Evolutionary conservation across 2,329 filamentous ascomycete species (phyloP), one percentile per base, ranked within the genome.

Genomic region (Cladophialophora bantiana): DNA sequence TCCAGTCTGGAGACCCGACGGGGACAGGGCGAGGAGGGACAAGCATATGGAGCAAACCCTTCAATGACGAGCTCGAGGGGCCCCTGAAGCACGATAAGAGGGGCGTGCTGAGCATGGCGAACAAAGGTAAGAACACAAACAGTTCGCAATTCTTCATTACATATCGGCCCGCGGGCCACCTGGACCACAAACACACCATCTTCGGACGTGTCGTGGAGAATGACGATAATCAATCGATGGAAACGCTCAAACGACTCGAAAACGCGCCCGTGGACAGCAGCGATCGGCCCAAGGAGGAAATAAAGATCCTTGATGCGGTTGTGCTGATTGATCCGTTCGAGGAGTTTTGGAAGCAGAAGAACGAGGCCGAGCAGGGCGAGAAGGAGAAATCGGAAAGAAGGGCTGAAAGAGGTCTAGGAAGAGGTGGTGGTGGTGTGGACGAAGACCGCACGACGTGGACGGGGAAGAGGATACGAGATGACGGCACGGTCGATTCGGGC

Each of bases 101-200:
- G 34, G 95, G 95, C 12, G 86, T 94, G 0, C 76, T 96, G 32
- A 93, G 90, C 72, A 99, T 99, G 95, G 95, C 95, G 48, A 99
- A 99, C 79, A 99, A 99, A 77, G 95, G 95, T 66, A 97, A 97
- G 76, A 94, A 97, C 76, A 98, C 94, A 26, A 99, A 99, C 79
- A 95, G 92, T 7, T 92, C 88, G 72, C 95, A 99, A 78, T 99
- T 90, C 78, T 99, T 98, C 83, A 91, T 99, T 75, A 92, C 90
- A 0, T 99, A 99, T 78, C 89, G 92, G 59, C 84, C 91, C 0
- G 88, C 90, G 0, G 89, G 90, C 70, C 95, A 99, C 80, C 85
- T 99, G 0, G 93, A 99, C 78, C 86, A 90, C 67, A 99, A 99
- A 76, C 95, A 99, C 79, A 98, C 95, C n/a, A 91, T 99, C 48